Evolutionary conservation across 2,329 filamentous ascomycete genomes (phyloP).

Genomic region (Colletotrichum sp.): DNA sequence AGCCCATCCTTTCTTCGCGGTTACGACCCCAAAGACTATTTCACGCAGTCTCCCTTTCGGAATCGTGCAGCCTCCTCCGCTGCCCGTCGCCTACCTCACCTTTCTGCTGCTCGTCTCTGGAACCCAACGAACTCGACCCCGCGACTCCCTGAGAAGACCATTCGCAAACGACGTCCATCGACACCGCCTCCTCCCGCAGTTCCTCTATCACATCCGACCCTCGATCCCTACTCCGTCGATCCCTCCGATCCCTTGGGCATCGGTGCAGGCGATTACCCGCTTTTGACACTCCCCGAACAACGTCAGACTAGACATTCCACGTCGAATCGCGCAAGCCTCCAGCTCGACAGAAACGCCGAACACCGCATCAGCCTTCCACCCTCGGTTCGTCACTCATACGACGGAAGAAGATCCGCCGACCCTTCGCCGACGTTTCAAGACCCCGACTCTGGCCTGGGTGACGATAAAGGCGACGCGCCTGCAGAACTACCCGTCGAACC

Average conservation of each 20-base stretch:
- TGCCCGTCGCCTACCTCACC: slow-evolving; percentile 40
- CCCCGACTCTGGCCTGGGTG: slow-evolving; percentile 18
- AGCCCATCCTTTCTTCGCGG: slow-evolving; percentile 11
- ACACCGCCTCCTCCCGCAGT: slow-evolving; percentile 58
- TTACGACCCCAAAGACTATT: slow-evolving; percentile 22
- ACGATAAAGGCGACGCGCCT: slow-evolving; percentile 4
- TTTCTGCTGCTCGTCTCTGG: slow-evolving; percentile 59
- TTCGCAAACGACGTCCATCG: slow-evolving; percentile 53
- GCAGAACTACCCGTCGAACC: slow-evolving; percentile 4
- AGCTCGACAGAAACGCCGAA: slow-evolving; percentile 54
- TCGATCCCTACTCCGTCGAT: slow-evolving; percentile 39
- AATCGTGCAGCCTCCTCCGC: slow-evolving; percentile 36
- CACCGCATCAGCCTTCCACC: slow-evolving; percentile 58
- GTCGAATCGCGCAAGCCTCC: slow-evolving; percentile 53
- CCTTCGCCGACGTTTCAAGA: slow-evolving; percentile 31
- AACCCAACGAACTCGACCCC: slow-evolving; percentile 67
- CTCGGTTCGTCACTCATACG: slow-evolving; percentile 59
- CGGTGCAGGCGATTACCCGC: slow-evolving; percentile 52
- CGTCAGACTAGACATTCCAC: slow-evolving; percentile 48
- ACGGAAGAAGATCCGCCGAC: slow-evolving; percentile 47
- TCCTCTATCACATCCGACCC: slow-evolving; percentile 50
- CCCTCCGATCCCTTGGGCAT: slow-evolving; percentile 40
- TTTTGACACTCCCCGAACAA: slow-evolving; percentile 57
- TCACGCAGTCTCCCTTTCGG: slow-evolving; percentile 48
- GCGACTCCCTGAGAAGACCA: slow-evolving; percentile 35